Evolutionary conservation across 2,329 filamentous ascomycete species (phyloP).

Genomic region (Pezicula carpinea): DNA sequence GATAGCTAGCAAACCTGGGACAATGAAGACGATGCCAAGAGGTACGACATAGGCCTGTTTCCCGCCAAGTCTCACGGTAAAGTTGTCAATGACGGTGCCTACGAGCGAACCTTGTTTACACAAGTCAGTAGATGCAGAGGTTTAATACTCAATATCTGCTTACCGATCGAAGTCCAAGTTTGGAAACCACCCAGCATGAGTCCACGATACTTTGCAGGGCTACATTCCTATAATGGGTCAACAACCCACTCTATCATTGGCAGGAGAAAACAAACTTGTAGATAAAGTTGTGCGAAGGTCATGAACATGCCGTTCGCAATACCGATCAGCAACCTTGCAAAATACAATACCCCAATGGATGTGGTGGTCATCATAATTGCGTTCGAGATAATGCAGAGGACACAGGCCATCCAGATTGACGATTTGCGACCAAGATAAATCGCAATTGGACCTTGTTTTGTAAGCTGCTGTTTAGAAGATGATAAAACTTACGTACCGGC

Average conservation of each 20-base stretch:
- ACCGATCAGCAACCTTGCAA: slow-evolving; percentile 49
- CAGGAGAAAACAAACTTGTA: slow-evolving; percentile 35
- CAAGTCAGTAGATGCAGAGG: slow-evolving; percentile 4
- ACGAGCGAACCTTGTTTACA: slow-evolving; percentile 39
- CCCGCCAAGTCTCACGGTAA: slow-evolving; percentile 28
- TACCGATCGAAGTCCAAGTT: slow-evolving; percentile 43
- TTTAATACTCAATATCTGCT: slow-evolving; percentile 27
- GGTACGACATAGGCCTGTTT: slow-evolving; percentile 31
- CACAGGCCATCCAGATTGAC: slow-evolving; percentile 42
- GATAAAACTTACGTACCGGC: slow-evolving; percentile 39
- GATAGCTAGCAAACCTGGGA: slow-evolving; percentile 21
- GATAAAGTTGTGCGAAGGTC: slow-evolving; percentile 20
- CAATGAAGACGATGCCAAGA: slow-evolving; percentile 25
- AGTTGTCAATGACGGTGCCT: slow-evolving; percentile 47
- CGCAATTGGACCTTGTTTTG: slow-evolving; percentile 13
- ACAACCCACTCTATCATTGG: slow-evolving; percentile 14
- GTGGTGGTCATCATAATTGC: slow-evolving; percentile 54
- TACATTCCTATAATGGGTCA: slow-evolving; percentile 33
- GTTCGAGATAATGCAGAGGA: slow-evolving; percentile 45
- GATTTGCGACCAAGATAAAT: slow-evolving; percentile 38
- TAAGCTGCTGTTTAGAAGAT: slow-evolving; percentile 24
- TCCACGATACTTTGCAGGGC: slow-evolving; percentile 44
- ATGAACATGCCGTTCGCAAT: slow-evolving; percentile 32
- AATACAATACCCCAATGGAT: slow-evolving; percentile 48
- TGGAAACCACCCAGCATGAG: slow-evolving; percentile 43